Evolutionary conservation across 1,284 basidiomycete species (phyloP), one percentile per base, ranked within the genome.

Genomic region (Pseudozyma hubeiensis): DNA sequence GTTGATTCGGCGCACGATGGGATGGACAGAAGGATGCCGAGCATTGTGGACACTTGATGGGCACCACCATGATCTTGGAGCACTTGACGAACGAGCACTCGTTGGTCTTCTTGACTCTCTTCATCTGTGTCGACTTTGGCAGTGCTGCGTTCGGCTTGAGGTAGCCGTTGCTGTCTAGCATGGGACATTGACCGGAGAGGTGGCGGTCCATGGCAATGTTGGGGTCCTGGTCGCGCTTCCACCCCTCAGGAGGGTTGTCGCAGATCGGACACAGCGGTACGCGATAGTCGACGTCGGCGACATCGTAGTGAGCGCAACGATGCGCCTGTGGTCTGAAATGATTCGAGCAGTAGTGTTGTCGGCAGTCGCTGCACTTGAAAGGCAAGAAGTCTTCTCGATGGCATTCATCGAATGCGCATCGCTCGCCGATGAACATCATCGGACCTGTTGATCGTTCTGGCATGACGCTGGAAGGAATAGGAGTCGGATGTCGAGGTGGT

Each of bases 381-480:
- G 79, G 79, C 7, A 81, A 46, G 45, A 80, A 81, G 61, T 79
- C 77, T 44, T 81, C 79, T 39, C 78, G 73, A 46, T 76, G 66
- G 37, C 79, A 81, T 41, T 78, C 74, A 7, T 67, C 52, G 48
- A 73, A 51, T 19, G 64, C 63, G 59, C 79, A 81, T 47, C 61
- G 62, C 55, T 81, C 67, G 49, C 79, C 79, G 59, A 81, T 69
- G 67, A 80, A 80, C 73, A 81, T 75, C 76, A 81, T 78, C 14
- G 74, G 56, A 7, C 76, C 76, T 45, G 72, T 75, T 19, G 67
- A 66, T 33, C 72, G 63, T 58, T 75, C 63, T 19, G 71, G 71
- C 71, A 74, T 74, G 8, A 2, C 52, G 56, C 24, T 3, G 7
- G 29, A 19, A 7, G 43, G 24, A 24, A 44, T 16, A n/a, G 29